Percentiles rank a stretch among this genome's conserved stretches.
phyloP scores from a whole-genome alignment of 2,329 filamentous ascomycete species.

The Colletotrichum musicola region DNA sequence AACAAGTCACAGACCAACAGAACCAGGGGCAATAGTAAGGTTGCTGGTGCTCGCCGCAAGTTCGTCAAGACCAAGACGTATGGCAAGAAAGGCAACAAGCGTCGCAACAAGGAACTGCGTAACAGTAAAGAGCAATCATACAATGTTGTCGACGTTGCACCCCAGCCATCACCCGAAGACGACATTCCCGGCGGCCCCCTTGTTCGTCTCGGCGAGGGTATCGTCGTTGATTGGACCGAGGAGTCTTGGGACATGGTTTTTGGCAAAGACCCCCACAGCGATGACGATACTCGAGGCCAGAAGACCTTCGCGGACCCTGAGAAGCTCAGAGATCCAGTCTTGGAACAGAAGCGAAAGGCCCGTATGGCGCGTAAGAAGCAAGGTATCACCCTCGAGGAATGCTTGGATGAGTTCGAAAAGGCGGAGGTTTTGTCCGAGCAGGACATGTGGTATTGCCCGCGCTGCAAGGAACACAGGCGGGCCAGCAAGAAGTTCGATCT shows the following conservation, averaged over 20 bases:
- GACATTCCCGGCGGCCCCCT: conserved; percentile 67
- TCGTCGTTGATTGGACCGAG: conserved; percentile 87
- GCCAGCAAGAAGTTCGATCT: conserved; percentile 97
- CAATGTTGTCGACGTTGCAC: conserved; percentile 45
- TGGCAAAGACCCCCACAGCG: conserved; percentile 53
- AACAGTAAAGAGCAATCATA: conserved; percentile 51
- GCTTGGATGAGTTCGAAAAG: conserved; percentile 93
- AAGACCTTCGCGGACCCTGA: conserved; percentile 68
- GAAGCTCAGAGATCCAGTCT: conserved; percentile 70
- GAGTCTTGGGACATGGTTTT: conserved; percentile 81
- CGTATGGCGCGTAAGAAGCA: conserved; percentile 68
- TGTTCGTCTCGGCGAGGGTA: conserved; percentile 83
- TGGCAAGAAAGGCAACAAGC: conserved; percentile 63
- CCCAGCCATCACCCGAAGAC: conserved; percentile 40
- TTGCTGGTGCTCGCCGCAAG: conserved; percentile 55
- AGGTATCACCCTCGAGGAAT: conserved; percentile 89
- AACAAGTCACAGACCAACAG: conserved; percentile 34
- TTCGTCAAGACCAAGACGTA: conserved; percentile 62
- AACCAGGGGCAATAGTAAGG: conserved; percentile 32
- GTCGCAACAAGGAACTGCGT: conserved; percentile 57
- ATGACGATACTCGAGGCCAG: conserved; percentile 68
- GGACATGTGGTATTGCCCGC: conserved; percentile 97
- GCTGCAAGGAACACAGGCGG: conserved; percentile 92
- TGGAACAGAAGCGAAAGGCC: conserved; percentile 72
- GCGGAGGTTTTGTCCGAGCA: conserved; percentile 94